A percentile compares a stretch with the other conserved stretches of the same genome.
Evolutionary conservation across 2,329 filamentous ascomycete species (phyloP).

Genomic region (Stachybotrys elegans): DNA sequence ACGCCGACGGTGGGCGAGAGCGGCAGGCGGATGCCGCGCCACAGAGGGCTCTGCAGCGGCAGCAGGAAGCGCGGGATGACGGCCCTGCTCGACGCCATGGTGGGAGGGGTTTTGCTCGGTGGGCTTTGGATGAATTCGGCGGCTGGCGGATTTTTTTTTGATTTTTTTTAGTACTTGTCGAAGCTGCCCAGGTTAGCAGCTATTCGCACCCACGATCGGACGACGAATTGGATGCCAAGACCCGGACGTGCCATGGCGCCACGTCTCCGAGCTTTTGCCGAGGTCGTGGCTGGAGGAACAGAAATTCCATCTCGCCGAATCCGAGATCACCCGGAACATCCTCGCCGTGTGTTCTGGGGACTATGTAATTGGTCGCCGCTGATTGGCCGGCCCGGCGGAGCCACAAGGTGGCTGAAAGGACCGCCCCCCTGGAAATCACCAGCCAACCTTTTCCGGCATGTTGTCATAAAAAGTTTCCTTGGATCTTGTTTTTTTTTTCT

Average conservation of each 20-base stretch:
- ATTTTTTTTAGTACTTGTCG: not conserved
- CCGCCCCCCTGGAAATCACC: too few species aligned
- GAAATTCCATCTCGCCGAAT: conserved; percentile 3
- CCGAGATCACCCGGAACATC: conserved; percentile 31
- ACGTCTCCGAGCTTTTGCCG: conserved; percentile 15
- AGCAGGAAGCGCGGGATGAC: conserved; percentile 65
- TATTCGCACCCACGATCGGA: too few species aligned
- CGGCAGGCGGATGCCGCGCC: conserved; percentile 38
- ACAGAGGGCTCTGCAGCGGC: conserved; percentile 53
- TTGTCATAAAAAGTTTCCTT: conserved; percentile 35
- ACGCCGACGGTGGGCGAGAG: conserved; percentile 28
- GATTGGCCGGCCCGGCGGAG: conserved; percentile 30
- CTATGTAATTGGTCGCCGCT: conserved; percentile 26
- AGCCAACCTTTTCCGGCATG: conserved; percentile 21
- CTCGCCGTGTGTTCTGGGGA: conserved; percentile 10
- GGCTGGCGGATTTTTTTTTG: not conserved
- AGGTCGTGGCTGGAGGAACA: not conserved
- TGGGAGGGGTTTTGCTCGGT: conserved; percentile 14
- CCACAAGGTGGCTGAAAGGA: not conserved
- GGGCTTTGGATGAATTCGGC: not conserved
- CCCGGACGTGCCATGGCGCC: too few species aligned
- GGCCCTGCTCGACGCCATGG: conserved; percentile 38
- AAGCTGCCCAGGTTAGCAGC: too few species aligned
- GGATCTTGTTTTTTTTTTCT: conserved; percentile 18
- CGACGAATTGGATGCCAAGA: too few species aligned